Base-by-base conservation (phyloP, 164 flowering plant species). In the Cinnamomum micranthum region DNA sequence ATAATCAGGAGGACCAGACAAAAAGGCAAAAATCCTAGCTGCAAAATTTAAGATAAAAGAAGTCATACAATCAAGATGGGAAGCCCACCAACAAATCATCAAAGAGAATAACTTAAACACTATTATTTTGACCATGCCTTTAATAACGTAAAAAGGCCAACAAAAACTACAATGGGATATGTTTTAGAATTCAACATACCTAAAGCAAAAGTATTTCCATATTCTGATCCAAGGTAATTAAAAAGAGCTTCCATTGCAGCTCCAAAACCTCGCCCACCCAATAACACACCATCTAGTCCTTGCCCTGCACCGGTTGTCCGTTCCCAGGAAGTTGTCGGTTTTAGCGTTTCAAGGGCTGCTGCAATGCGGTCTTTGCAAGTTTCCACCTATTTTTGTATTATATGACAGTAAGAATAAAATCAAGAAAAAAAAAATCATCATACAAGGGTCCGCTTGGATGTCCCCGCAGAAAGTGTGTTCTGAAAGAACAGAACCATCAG, bases 1-100 rank as follows among this genome's bases (percentile, higher is more conserved):
- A 87, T 85, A 90, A 88, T 96, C 99, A 81, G 99, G 99, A 82
- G 98, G 94, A 60, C 99, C 99, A 75, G 99, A 96, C 71, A 96
- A 78, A 81, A 96, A 96, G 55, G 98, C 95, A 87, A 94, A 96
- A 13, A 96, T 86, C 77, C 98, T 89, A 74, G 97, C 99, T 96
- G 97, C 86, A 78, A 35, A 22, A 59, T 50, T 73, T 71, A 63
- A 70, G 70, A 62, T 3, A 72, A 70, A 72, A 62, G 62, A 20
- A 70, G 72, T 4, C 59, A 6, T 19, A 69, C 73, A 27, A 27
- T 58, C 75, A n/a, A 58, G 25, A 62, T 70, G 69, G 22, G 22
- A 68, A 19, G 62, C 78, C 23, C 68, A 33, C 28, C 19, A 66
- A 64, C 65, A 69, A 63, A 63, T 71, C 67, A 4, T 11, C 28